Evolutionary conservation across 805 yeast genomes (phyloP).

Genomic region (Wickerhamiella siamensis): DNA sequence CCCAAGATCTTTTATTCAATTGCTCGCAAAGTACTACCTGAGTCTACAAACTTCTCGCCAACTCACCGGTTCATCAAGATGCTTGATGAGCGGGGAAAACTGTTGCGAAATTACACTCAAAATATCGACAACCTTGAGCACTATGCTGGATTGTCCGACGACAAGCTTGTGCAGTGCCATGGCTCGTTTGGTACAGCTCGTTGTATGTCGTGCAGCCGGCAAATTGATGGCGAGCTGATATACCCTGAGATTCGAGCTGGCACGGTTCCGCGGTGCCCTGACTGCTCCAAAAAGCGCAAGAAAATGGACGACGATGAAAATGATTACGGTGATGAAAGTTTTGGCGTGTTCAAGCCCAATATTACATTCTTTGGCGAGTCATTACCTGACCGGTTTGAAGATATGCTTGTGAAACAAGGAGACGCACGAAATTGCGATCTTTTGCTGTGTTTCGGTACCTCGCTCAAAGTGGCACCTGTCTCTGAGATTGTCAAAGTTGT

Average conservation of each 20-base stretch:
- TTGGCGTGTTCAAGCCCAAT: slow-evolving; percentile 84
- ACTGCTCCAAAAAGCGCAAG: slow-evolving; percentile 35
- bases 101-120: slow-evolving; percentile 77
- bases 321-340: slow-evolving; percentile 27
- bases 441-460: slow-evolving; percentile 75
- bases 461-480: slow-evolving; percentile 85
- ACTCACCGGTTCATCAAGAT: slow-evolving; percentile 66
- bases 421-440: slow-evolving; percentile 64
- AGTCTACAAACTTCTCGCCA: slow-evolving; percentile 46
- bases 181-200: slow-evolving; percentile 85
- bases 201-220: slow-evolving; percentile 60
- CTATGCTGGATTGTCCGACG: slow-evolving; percentile 57
- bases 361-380: slow-evolving; percentile 85
- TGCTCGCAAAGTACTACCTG: slow-evolving; percentile 74
- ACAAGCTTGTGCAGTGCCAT: slow-evolving; percentile 73
- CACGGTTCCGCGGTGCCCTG: slow-evolving; percentile 59
- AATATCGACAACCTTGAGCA: slow-evolving; percentile 79
- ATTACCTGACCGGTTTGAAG: slow-evolving; percentile 57
- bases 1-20: slow-evolving; percentile 76
- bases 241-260: slow-evolving; percentile 43
- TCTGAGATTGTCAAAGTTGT: slow-evolving; percentile 70
- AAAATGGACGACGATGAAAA: slow-evolving; percentile 20
- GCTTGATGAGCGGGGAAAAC: slow-evolving; percentile 60
- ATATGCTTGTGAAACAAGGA: slow-evolving; percentile 28
- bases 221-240: slow-evolving; percentile 50